These are phyloP conservation scores for Aspergillus egyptiacus DNA, from an alignment of 495 filamentous ascomycete genomes.

Conservation along the genomic window DNA sequence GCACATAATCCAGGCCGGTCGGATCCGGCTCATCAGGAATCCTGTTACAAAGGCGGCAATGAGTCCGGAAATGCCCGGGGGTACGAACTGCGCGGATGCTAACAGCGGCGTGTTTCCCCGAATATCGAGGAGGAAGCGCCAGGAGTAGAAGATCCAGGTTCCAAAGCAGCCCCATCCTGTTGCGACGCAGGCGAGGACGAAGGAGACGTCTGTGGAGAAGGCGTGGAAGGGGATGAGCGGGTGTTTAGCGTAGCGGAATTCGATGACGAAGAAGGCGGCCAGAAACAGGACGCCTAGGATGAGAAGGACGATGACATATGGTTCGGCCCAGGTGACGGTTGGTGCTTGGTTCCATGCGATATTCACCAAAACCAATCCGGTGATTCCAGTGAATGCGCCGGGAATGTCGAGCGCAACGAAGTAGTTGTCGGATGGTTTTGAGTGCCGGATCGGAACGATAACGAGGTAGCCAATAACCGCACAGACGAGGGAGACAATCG, in stretches of 20 bases:
- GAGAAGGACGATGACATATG: constrained; percentile 42
- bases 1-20: constrained; percentile 45
- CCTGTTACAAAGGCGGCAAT: constrained; percentile 40
- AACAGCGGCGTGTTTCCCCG: constrained; percentile 32
- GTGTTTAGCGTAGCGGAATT: constrained; percentile 28
- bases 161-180: constrained; percentile 46
- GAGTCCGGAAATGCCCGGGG: constrained; percentile 33
- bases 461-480: constrained; percentile 36
- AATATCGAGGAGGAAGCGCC: constrained; percentile 32
- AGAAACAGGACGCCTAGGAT: constrained; percentile 40
- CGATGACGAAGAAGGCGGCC: constrained; percentile 35
- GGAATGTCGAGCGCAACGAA: constrained; percentile 34
- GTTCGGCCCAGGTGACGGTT: constrained; percentile 36
- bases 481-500: constrained; percentile 38
- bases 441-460: constrained; percentile 43
- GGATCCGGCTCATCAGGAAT: constrained; percentile 33
- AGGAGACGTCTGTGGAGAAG: constrained; percentile 33
- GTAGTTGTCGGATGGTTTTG: constrained; percentile 13
- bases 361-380: constrained; percentile 50
- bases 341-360: constrained; percentile 49
- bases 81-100: constrained; percentile 31
- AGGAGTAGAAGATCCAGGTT: constrained; percentile 46
- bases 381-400: constrained; percentile 50
- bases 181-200: constrained; percentile 41
- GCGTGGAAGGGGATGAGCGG: constrained; percentile 43